Evolutionary conservation across 2,329 filamentous ascomycete genomes (phyloP).

Genomic region (Botryotinia convoluta): DNA sequence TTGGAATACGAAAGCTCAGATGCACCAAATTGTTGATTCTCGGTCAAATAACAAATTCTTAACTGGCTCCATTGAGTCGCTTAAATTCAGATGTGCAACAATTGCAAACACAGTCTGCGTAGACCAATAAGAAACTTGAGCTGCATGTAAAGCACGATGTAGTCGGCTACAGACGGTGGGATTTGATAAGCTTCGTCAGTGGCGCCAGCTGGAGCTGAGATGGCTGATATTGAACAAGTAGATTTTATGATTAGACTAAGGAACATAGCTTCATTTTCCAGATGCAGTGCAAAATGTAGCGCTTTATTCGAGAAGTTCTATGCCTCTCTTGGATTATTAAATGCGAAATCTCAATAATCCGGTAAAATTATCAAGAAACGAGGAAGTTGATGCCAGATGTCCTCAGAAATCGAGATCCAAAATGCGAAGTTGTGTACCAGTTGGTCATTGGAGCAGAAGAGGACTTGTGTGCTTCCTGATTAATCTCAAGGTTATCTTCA

Average conservation of each 20-base stretch:
- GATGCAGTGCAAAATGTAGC: too few species aligned
- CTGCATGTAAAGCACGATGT: not conserved
- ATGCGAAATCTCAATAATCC: too few species aligned
- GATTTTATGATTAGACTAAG: not conserved
- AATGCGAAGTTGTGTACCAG: not conserved
- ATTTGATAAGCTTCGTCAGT: not conserved
- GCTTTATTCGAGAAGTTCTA: too few species aligned
- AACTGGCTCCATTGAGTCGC: not conserved
- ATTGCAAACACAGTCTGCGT: not conserved
- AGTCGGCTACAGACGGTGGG: too few species aligned
- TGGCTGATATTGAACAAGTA: not conserved
- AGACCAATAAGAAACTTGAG: not conserved
- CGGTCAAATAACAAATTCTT: not conserved
- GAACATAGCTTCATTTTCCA: not conserved
- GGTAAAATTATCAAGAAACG: too few species aligned
- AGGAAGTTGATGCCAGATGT: not conserved
- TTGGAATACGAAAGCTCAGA: not conserved
- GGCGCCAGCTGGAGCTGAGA: not conserved
- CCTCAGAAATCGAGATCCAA: too few species aligned
- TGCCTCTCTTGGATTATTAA: too few species aligned
- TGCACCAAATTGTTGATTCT: not conserved
- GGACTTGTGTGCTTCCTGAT: fast-evolving
- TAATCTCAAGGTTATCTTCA: not conserved
- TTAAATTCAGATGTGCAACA: constrained; percentile 6
- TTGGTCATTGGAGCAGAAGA: not conserved